Conservation (phyloP, 106 monocot genomes). For the Dendrobium chrysotoxum region DNA sequence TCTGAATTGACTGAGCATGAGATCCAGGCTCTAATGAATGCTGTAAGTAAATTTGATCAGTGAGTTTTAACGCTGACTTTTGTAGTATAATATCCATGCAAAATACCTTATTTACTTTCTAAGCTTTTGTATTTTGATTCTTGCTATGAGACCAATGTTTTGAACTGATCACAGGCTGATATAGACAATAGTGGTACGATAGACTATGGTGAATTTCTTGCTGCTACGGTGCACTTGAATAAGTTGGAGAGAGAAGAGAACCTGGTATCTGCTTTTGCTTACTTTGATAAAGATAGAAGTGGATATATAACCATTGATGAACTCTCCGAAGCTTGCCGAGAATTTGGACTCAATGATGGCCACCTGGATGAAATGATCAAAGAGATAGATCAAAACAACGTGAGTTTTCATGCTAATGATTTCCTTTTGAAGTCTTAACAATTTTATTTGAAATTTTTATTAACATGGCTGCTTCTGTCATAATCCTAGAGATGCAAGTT, state of each 20-base stretch:
- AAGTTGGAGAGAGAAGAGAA: conserved; percentile 87
- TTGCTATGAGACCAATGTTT: background rate
- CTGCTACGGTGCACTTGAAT: conserved; percentile 86
- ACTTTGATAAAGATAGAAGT: conserved; percentile 88
- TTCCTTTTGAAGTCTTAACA: background rate
- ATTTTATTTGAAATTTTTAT: background rate
- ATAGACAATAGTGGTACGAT: conserved; percentile 87
- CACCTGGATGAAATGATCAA: conserved; percentile 89
- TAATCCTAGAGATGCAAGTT: too few species aligned
- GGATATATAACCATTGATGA: conserved; percentile 91
- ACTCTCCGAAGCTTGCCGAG: conserved; percentile 66
- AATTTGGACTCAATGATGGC: conserved; percentile 62
- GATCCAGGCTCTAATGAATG: conserved; percentile 66
- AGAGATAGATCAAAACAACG: conserved; percentile 85
- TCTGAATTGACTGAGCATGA: conserved; percentile 56
- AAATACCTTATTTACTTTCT: background rate
- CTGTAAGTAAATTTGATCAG: conserved; percentile 30
- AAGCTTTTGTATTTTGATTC: background rate
- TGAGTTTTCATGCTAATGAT: background rate
- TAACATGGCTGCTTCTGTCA: background rate
- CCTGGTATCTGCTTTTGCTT: conserved; percentile 67
- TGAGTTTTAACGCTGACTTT: background rate
- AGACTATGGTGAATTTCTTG: conserved; percentile 86
- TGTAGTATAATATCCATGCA: background rate
- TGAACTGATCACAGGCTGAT: conserved; percentile 57